Evolutionary conservation across 2,329 filamentous ascomycete genomes (phyloP).

Genomic region (Aspergillus ustus): DNA sequence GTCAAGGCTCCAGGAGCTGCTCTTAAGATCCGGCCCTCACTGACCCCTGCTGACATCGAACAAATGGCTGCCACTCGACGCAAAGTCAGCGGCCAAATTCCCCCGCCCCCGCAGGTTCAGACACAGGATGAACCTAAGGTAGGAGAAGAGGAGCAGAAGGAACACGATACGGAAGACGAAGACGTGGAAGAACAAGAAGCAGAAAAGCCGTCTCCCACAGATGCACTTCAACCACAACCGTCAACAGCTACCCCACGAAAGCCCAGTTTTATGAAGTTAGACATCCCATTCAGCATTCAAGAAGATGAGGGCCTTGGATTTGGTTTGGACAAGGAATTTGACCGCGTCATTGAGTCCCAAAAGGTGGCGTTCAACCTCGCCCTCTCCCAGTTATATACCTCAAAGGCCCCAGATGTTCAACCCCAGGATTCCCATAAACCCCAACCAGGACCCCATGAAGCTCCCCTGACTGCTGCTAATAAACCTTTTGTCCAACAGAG

Average conservation of each 20-base stretch:
- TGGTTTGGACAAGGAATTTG: slow-evolving; percentile 89
- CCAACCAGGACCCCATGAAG: slow-evolving; percentile 19
- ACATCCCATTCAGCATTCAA: slow-evolving; percentile 73
- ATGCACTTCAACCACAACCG: slow-evolving; percentile 20
- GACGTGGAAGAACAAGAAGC: slow-evolving; percentile 18
- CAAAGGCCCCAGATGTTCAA: slow-evolving; percentile 16
- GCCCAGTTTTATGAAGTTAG: slow-evolving; percentile 78
- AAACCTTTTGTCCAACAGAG: slow-evolving; percentile 72
- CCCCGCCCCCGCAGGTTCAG: slow-evolving; percentile 36
- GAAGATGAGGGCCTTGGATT: slow-evolving; percentile 73
- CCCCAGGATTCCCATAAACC: slow-evolving; percentile 17
- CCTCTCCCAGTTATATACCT: slow-evolving; percentile 42
- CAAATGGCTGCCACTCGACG: slow-evolving; percentile 86
- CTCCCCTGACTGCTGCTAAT: slow-evolving; percentile 62
- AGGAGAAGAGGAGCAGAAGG: slow-evolving; percentile 25
- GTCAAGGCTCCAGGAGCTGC: slow-evolving; percentile 86
- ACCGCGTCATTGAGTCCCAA: slow-evolving; percentile 92
- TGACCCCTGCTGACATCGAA: slow-evolving; percentile 80
- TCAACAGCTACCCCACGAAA: slow-evolving; percentile 56
- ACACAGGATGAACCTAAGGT: slow-evolving; percentile 25
- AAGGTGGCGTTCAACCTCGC: slow-evolving; percentile 74
- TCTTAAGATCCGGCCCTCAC: slow-evolving; percentile 85
- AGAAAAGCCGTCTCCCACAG: slow-evolving; percentile 13
- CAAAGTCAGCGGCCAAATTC: slow-evolving; percentile 76
- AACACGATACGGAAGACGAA: slow-evolving; percentile 9